Evolutionary conservation across 306 rosid genomes (phyloP).

Genomic region (Crotalaria pallida): DNA sequence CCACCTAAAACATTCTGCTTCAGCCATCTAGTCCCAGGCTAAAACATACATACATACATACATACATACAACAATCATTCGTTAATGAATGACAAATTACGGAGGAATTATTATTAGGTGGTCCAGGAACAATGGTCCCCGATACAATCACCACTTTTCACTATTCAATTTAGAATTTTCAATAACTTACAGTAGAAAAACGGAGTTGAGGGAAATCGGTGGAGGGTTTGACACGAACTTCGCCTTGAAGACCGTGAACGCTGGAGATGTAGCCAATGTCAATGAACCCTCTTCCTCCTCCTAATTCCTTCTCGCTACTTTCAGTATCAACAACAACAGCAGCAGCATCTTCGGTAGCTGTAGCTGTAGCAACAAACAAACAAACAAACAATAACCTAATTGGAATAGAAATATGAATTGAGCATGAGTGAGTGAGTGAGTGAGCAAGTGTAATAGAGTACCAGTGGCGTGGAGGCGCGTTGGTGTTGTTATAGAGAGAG

Average conservation of each 20-base stretch:
- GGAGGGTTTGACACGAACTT: slow-evolving; percentile 63
- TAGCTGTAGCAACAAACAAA: slow-evolving; percentile 1
- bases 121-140: neutral
- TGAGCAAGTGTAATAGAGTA: no score
- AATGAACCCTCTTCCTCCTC: slow-evolving; percentile 29
- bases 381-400: neutral
- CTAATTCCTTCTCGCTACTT: slow-evolving; percentile 21
- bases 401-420: no score
- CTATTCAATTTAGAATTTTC: no score
- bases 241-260: slow-evolving; percentile 80
- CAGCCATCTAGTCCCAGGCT: slow-evolving; percentile 91
- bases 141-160: no score
- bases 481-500: no score
- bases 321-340: slow-evolving; percentile 34
- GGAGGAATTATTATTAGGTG: no score
- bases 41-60: slow-evolving; percentile 18
- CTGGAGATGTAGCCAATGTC: slow-evolving; percentile 69
- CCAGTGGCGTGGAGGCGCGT: no score
- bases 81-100: neutral
- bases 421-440: no score
- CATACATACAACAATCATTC: slow-evolving; percentile 27
- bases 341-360: slow-evolving; percentile 41
- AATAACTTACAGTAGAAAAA: slow-evolving; percentile 64
- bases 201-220: slow-evolving; percentile 87
- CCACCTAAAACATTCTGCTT: slow-evolving; percentile 49